A percentile compares a stretch with the other conserved stretches of the same genome.
Conservation (phyloP, 768 basidiomycete species). For the Suillus discolor region DNA sequence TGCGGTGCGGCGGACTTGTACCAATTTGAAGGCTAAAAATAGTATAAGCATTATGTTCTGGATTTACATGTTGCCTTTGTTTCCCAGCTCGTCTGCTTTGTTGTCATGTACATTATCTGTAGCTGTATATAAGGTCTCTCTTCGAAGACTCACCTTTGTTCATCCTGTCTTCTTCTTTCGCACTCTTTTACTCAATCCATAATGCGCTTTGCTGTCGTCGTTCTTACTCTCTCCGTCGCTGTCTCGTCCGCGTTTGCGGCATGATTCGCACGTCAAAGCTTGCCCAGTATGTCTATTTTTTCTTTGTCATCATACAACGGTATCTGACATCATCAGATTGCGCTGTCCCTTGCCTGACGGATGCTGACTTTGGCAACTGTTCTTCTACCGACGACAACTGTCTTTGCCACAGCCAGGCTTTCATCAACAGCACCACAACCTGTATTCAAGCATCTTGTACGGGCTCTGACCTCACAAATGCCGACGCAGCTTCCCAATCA, state of each 20-base stretch:
- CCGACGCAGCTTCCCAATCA: constrained; percentile 42
- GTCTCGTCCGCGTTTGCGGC: constrained; percentile 21
- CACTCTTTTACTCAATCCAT: constrained; percentile 6
- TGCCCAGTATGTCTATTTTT: constrained; percentile 24
- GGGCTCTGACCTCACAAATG: constrained; percentile 45
- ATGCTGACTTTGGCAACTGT: constrained; percentile 50
- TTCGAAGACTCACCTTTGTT: neutral
- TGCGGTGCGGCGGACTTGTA: neutral
- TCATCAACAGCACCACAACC: constrained; percentile 45
- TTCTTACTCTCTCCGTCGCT: constrained; percentile 17
- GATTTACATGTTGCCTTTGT: constrained; percentile 3
- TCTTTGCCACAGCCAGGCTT: constrained; percentile 52
- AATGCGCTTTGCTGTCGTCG: constrained; percentile 22
- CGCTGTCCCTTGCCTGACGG: constrained; percentile 47
- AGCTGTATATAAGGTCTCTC: neutral
- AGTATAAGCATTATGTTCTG: neutral
- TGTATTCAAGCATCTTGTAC: constrained; percentile 55
- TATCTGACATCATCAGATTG: constrained; percentile 44
- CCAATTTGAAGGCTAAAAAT: neutral
- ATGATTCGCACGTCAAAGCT: constrained; percentile 21
- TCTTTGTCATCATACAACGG: constrained; percentile 6
- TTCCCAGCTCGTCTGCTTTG: constrained; percentile 9
- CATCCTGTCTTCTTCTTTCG: neutral
- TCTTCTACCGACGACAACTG: constrained; percentile 52
- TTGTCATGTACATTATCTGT: neutral